Evolutionary conservation across 2,329 filamentous ascomycete species (phyloP).

Genomic region (Trichophyton equinum): DNA sequence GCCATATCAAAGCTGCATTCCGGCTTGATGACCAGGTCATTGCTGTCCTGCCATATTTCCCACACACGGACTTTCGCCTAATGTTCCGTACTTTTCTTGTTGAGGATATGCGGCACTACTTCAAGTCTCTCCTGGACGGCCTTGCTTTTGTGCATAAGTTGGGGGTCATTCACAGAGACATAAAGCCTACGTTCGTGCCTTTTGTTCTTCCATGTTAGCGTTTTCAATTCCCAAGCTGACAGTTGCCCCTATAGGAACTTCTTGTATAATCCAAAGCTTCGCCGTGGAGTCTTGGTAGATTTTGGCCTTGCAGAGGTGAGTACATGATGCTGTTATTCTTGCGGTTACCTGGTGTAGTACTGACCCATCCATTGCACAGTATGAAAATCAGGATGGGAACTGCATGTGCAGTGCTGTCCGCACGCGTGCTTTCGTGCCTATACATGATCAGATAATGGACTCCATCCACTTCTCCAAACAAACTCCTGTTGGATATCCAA

Average conservation of each 20-base stretch:
- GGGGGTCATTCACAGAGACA: slow-evolving; percentile 82
- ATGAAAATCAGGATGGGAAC: slow-evolving; percentile 32
- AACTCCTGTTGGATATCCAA: slow-evolving; percentile 60
- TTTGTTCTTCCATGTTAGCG: slow-evolving; percentile 8
- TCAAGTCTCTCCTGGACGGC: slow-evolving; percentile 76
- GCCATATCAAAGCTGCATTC: slow-evolving; percentile 94
- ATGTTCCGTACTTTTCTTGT: slow-evolving; percentile 89
- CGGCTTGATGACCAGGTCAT: slow-evolving; percentile 88
- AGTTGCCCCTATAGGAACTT: slow-evolving; percentile 50
- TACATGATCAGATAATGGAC: not conserved
- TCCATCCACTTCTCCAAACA: not conserved
- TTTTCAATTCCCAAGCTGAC: not conserved
- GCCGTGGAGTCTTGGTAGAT: slow-evolving; percentile 87
- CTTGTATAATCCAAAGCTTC: slow-evolving; percentile 64
- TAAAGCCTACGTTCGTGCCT: slow-evolving; percentile 66
- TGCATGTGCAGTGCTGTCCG: slow-evolving; percentile 8
- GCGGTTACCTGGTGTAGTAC: not conserved
- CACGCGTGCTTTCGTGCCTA: too few species aligned
- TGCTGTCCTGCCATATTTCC: slow-evolving; percentile 88
- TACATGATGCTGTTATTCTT: not conserved
- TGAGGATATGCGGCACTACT: slow-evolving; percentile 76
- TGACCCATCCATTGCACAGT: slow-evolving; percentile 20
- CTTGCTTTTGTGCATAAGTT: slow-evolving; percentile 70
- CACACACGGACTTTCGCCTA: slow-evolving; percentile 78
- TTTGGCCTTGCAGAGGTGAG: slow-evolving; percentile 77